Base-by-base conservation (phyloP, 2,329 filamentous ascomycete genomes). In the Phialophora verrucosa region DNA sequence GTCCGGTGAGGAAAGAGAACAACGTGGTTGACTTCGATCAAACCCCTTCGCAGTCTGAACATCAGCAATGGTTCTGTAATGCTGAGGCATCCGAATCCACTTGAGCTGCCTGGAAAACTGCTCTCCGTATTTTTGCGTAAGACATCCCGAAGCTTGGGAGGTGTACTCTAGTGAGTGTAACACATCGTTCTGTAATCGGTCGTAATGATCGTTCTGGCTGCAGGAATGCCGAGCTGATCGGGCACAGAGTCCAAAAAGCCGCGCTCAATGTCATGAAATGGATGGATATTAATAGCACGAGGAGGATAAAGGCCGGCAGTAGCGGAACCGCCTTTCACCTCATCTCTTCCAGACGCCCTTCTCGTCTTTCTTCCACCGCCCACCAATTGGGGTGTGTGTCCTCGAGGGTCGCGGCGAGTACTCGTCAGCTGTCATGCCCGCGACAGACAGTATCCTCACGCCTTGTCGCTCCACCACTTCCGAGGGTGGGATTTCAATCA, bases 281-380 rank as follows among this genome's bases (percentile, higher is more conserved):
- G 5, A n/a, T 44, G 38, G 5, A 44, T 44, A n/a, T 20, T 2
- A 51, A 12, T 27, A 6, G 25, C 20, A 51, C 49, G 49, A 12
- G 12, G 11, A 23, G 20, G 20, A 4, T 12, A 1, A 27, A 51
- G 20, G 20, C 23, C 14, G 8, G 47, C 27, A 14, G 10, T 7
- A 51, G 3, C 20, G 4, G 23, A 8, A 4, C 3, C 12, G 20
- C 14, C 20, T 12, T 4, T 11, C 49, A 23, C 4, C 25, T 51
- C 23, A 69, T 63, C 65, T 67, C 62, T 69, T 69, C 67, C 67
- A 69, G 35, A 69, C 65, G 17, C 67, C 67, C 20, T 62, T 58
- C 20, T 67, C 64, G 42, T 69, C 64, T 58, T 63, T 69, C 50
- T 59, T 65, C 62, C 65, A 69, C 20, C 68, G 56, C 6, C 59